These are phyloP conservation scores for Fistulifera pelliculosa DNA, from an alignment of 108 stramenopile genomes.

Conservation along the genomic window DNA sequence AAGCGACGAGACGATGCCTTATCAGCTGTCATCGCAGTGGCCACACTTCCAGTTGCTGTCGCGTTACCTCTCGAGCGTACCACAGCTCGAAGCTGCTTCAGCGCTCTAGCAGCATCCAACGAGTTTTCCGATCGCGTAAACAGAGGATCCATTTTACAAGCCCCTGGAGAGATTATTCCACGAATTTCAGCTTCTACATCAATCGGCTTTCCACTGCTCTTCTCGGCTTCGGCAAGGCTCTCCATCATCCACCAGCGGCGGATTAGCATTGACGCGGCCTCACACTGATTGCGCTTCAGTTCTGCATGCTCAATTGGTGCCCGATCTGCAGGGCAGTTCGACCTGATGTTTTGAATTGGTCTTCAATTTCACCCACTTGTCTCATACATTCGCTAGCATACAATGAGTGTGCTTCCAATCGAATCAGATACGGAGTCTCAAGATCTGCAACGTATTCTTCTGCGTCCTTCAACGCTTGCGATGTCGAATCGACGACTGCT, in stretches of 20 bases:
- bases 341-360: constrained; percentile 70
- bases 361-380: constrained; percentile 63
- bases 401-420: constrained; percentile 65
- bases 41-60: constrained; percentile 15
- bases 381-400: constrained; percentile 48
- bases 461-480: constrained; percentile 49
- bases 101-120: constrained; percentile 58
- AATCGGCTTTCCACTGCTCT: constrained; percentile 40
- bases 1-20: constrained; percentile 48
- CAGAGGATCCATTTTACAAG: constrained; percentile 71
- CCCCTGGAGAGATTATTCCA: constrained; percentile 45
- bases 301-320: constrained; percentile 77
- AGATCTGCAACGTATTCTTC: constrained; percentile 44
- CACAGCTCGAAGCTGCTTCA: constrained; percentile 65
- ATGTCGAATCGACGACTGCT: constrained; percentile 51
- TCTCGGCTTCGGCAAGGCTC: constrained; percentile 72
- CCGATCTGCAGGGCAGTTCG: constrained; percentile 76
- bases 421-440: constrained; percentile 67
- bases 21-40: constrained; percentile 21
- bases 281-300: constrained; percentile 67
- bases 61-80: constrained; percentile 62
- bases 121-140: constrained; percentile 62
- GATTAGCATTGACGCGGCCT: constrained; percentile 63
- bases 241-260: constrained; percentile 87
- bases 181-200: constrained; percentile 58